Evolutionary conservation across 768 basidiomycete genomes (phyloP).

Genomic region (Collybia sp.): DNA sequence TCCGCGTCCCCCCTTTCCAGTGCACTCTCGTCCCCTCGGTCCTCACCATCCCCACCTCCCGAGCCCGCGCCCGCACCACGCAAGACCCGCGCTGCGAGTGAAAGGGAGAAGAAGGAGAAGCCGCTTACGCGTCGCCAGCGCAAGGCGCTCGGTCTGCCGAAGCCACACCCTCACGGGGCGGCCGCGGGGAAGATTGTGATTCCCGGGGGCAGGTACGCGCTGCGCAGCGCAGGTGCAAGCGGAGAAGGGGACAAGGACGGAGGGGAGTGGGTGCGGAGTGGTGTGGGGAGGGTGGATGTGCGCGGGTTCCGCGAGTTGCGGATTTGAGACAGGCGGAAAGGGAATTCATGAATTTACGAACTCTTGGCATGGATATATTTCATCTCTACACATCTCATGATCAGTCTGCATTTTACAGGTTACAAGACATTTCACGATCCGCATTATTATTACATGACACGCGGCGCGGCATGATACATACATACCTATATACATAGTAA

Average conservation of each 20-base stretch:
- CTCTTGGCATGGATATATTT: no score
- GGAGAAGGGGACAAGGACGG: constrained; percentile 22
- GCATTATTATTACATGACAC: no score
- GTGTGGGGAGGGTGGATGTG: constrained; percentile 69
- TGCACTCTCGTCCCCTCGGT: background rate
- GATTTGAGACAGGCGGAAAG: no score
- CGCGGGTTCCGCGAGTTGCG: constrained; percentile 75
- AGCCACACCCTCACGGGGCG: constrained; percentile 34
- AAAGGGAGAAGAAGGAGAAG: constrained; percentile 17
- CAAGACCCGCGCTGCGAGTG: background rate
- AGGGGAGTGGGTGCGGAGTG: constrained; percentile 58
- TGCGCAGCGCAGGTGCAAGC: constrained; percentile 17
- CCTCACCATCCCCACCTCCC: constrained; percentile 13
- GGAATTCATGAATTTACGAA: no score
- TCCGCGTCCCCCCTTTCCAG: constrained; percentile 5
- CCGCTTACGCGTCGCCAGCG: constrained; percentile 63
- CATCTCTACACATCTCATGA: no score
- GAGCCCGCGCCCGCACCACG: constrained; percentile 11
- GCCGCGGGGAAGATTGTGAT: constrained; percentile 64
- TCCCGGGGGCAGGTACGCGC: constrained; percentile 51
- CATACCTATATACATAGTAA: no score
- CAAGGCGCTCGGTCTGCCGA: constrained; percentile 66
- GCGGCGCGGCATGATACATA: no score
- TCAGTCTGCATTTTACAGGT: no score
- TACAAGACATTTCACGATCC: no score